These are phyloP conservation scores for Beauveria varroae DNA, from an alignment of 2,329 filamentous ascomycete species.

Conservation along the genomic window DNA sequence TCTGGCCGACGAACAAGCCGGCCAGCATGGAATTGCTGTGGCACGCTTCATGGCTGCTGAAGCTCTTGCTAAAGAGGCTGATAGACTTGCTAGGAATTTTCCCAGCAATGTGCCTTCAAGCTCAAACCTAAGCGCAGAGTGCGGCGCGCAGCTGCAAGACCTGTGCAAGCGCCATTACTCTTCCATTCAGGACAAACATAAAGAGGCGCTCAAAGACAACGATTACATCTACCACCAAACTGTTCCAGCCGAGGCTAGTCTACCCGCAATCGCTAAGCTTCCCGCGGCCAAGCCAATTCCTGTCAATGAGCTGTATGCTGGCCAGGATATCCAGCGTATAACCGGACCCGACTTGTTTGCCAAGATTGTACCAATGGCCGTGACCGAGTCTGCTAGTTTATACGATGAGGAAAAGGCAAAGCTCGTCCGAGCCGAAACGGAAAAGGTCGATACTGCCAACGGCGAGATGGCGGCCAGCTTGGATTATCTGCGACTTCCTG, in stretches of 20 bases:
- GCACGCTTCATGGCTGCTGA: slow-evolving; percentile 78
- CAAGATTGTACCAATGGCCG: slow-evolving; percentile 90
- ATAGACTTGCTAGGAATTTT: slow-evolving; percentile 68
- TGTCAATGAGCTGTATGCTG: slow-evolving; percentile 91
- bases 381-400: slow-evolving; percentile 91
- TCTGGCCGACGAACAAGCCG: slow-evolving; percentile 80
- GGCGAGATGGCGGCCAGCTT: slow-evolving; percentile 93
- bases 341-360: slow-evolving; percentile 96
- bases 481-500: slow-evolving; percentile 86
- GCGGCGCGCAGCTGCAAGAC: slow-evolving; percentile 65
- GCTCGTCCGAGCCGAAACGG: slow-evolving; percentile 83
- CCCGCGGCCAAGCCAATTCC: slow-evolving; percentile 95
- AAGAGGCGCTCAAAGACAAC: slow-evolving; percentile 78
- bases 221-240: slow-evolving; percentile 97
- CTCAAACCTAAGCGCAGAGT: slow-evolving; percentile 78
- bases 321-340: slow-evolving; percentile 93
- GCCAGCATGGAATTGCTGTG: slow-evolving; percentile 78
- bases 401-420: slow-evolving; percentile 99
- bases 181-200: slow-evolving; percentile 73
- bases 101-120: slow-evolving; percentile 70
- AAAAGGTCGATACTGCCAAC: slow-evolving; percentile 86
- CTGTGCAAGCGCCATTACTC: slow-evolving; percentile 76
- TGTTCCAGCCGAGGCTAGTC: slow-evolving; percentile 75
- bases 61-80: slow-evolving; percentile 68
- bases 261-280: slow-evolving; percentile 78